These are phyloP conservation scores for Omphalotus guepiniiformis DNA, from an alignment of 768 basidiomycete genomes.

Conservation along the genomic window DNA sequence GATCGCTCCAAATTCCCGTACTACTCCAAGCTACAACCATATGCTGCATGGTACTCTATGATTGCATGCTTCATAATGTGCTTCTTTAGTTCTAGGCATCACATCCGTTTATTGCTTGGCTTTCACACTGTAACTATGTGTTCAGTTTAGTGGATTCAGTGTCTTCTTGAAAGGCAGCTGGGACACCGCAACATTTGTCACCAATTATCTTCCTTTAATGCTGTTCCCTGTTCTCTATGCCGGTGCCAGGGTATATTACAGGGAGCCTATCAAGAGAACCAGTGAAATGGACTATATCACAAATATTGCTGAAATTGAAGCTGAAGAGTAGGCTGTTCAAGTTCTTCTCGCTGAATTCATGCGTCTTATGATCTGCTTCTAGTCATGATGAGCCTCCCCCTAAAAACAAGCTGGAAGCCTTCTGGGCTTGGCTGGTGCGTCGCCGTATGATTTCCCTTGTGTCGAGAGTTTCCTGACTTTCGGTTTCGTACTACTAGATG, in stretches of 20 bases:
- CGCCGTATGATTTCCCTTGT: too few species aligned
- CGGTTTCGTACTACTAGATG: too few species aligned
- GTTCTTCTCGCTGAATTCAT: not conserved
- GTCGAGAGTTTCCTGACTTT: too few species aligned
- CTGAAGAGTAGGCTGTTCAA: slow-evolving; percentile 41
- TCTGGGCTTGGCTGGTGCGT: slow-evolving; percentile 81
- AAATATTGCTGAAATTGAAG: slow-evolving; percentile 66
- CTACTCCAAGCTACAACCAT: slow-evolving; percentile 63
- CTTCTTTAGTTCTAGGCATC: not conserved
- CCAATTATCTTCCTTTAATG: slow-evolving; percentile 72
- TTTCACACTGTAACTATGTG: not conserved
- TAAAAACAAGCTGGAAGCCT: slow-evolving; percentile 57
- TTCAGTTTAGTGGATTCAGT: slow-evolving; percentile 42
- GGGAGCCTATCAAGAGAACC: slow-evolving; percentile 39
- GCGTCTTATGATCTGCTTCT: slow-evolving; percentile 5
- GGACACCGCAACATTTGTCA: slow-evolving; percentile 68
- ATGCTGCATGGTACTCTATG: slow-evolving; percentile 61
- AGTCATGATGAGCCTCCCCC: slow-evolving; percentile 71
- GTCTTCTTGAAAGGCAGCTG: slow-evolving; percentile 53
- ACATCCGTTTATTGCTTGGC: not conserved
- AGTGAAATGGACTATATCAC: slow-evolving; percentile 84
- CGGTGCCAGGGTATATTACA: slow-evolving; percentile 51
- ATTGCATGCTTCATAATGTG: slow-evolving; percentile 62
- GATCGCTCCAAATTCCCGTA: slow-evolving; percentile 72
- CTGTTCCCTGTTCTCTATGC: slow-evolving; percentile 75